Base-by-base conservation (phyloP, 2,329 filamentous ascomycete genomes). In the Penicillium sp. region DNA sequence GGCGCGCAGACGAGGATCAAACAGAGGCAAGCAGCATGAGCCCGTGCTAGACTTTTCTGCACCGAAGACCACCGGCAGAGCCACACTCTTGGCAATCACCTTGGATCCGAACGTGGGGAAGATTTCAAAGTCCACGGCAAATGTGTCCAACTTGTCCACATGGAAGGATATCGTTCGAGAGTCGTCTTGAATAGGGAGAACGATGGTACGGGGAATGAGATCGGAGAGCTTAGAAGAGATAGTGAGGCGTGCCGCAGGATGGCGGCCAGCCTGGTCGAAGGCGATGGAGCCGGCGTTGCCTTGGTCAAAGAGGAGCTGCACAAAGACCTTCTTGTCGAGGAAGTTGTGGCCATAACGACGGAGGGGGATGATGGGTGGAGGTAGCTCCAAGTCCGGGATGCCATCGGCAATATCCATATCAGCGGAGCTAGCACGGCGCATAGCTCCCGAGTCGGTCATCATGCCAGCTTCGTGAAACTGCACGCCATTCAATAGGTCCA, bases 241-340 rank as follows among this genome's bases (percentile, higher is more conserved):
- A 0, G 95, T 98, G 57, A 99, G 84, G 54, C 95, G 89, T 54
- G 95, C 92, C 20, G 95, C 95, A 17, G 95, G 95, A 70, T 99
- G 96, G 74, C 97, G 96, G 72, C 91, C 92, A 68, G 96, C 91
- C 72, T 97, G 94, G 79, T 98, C 97, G 78, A 99, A 99, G n/a
- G 90, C 79, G 54, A 99, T 88, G 0, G 95, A 90, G 52, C 95
- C 84, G 11, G 64, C 64, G 20, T 68, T 73, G 31, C 80, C 86
- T 61, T 89, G 88, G 54, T 94, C 91, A 70, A 99, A 98, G 67
- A 85, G 91, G 64, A 99, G 90, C 70, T 97, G 91, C 12, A 99
- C 88, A 64, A 97, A 96, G 0, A 93, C 96, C 79, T 98, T 99
- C 34, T 92, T 96, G 72, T 99, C 95, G 38, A 99, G 83, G 82